These are phyloP conservation scores for Austroboletus olivaceoglutinosus DNA, from an alignment of 1,284 basidiomycete species.

Conservation along the genomic window DNA sequence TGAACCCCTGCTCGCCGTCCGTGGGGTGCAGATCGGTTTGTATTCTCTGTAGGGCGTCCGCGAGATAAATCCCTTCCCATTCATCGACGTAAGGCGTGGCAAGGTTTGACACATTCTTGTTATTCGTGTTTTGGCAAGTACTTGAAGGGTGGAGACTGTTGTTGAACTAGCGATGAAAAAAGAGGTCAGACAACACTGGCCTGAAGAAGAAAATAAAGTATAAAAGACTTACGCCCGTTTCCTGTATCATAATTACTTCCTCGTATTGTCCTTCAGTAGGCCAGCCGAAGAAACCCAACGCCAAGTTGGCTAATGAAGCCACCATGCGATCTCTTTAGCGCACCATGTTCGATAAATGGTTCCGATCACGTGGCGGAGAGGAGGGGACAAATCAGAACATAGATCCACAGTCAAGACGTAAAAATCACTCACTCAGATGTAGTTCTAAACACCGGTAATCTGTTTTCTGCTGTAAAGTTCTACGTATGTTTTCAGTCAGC, in stretches of 20 bases:
- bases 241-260: slow-evolving; percentile 79
- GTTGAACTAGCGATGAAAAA: slow-evolving; percentile 24
- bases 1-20: slow-evolving; percentile 59
- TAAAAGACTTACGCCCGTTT: slow-evolving; percentile 45
- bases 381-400: not conserved
- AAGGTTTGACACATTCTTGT: slow-evolving; percentile 50
- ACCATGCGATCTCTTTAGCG: slow-evolving; percentile 72
- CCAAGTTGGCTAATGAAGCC: slow-evolving; percentile 80
- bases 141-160: slow-evolving; percentile 30
- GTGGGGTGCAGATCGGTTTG: slow-evolving; percentile 39
- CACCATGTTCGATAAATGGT: not conserved
- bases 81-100: slow-evolving; percentile 53
- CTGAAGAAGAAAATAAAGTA: slow-evolving; percentile 1
- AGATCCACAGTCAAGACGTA: not conserved
- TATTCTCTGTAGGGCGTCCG: slow-evolving; percentile 63
- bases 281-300: slow-evolving; percentile 84
- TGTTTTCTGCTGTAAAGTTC: slow-evolving; percentile 73
- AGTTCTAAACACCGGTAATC: slow-evolving; percentile 82
- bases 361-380: too few relatives aligned
- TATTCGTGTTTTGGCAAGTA: slow-evolving; percentile 53
- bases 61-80: slow-evolving; percentile 75
- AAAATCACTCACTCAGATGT: slow-evolving; percentile 67
- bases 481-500: slow-evolving; percentile 26
- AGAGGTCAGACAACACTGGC: not conserved
- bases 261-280: slow-evolving; percentile 77